Conservation (phyloP, 179 eudicot genomes). For the Pouteria campechiana region DNA sequence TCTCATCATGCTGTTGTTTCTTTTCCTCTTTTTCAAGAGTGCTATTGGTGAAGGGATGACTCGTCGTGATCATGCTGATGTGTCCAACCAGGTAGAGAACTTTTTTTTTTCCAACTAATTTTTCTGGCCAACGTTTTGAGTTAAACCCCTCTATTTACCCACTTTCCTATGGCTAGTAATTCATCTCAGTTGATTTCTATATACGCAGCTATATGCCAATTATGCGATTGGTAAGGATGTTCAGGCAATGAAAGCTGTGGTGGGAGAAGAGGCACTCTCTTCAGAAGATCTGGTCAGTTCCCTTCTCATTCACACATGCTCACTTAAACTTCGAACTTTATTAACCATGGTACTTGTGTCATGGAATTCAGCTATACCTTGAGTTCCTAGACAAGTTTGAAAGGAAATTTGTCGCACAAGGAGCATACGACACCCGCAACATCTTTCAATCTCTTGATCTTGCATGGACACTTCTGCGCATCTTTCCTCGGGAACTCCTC, state of each 20-base stretch:
- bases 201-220: conserved; percentile 78
- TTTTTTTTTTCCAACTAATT: too few relatives aligned
- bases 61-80: conserved; percentile 96
- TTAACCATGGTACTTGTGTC: too few relatives aligned
- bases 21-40: conserved; percentile 43
- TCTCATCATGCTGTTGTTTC: too few relatives aligned
- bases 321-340: too few relatives aligned
- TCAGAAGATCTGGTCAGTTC: conserved; percentile 85
- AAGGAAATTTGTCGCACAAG: conserved; percentile 71
- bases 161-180: neutral
- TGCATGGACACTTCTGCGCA: conserved; percentile 71
- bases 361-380: conserved; percentile 56
- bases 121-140: neutral
- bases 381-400: conserved; percentile 75
- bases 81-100: conserved; percentile 98
- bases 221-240: conserved; percentile 99
- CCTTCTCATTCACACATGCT: neutral
- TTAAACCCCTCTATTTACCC: neutral
- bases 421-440: conserved; percentile 79
- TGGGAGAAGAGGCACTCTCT: conserved; percentile 99
- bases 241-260: conserved; percentile 99
- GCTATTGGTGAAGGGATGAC: conserved; percentile 99
- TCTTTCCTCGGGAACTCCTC: conserved; percentile 76
- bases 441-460: conserved; percentile 74
- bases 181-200: neutral